A percentile compares a stretch with the other conserved stretches of the same genome.
These are phyloP conservation scores for Trypanosoma avium DNA, from an alignment of 208 protist genomes.

Conservation along the genomic window DNA sequence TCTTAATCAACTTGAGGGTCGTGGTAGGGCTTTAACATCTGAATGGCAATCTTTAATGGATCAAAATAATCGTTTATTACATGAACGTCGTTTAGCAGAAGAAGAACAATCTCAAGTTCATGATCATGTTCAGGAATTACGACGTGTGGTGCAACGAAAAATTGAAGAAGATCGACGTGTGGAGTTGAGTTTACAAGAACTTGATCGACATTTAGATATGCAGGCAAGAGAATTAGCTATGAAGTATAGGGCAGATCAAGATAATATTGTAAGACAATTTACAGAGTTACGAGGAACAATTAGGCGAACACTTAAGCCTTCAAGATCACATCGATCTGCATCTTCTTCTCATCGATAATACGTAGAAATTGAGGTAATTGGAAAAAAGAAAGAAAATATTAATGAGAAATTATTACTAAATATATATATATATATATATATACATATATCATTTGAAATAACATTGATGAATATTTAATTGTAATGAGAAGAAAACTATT, in stretches of 20 bases:
- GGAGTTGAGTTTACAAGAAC: conserved; percentile 62
- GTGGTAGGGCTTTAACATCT: conserved; percentile 20
- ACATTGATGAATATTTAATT: neutral
- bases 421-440: conserved; percentile 19
- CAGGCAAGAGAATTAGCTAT: conserved; percentile 82
- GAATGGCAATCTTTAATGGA: conserved; percentile 56
- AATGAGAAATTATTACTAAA: neutral
- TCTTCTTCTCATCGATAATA: neutral
- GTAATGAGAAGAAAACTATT: too few species aligned
- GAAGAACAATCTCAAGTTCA: conserved; percentile 58
- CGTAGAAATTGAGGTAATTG: conserved; percentile 2
- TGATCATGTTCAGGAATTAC: conserved; percentile 65
- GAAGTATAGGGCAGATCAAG: conserved; percentile 82
- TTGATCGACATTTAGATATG: conserved; percentile 72
- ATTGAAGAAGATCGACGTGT: conserved; percentile 69
- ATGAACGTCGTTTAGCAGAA: conserved; percentile 20
- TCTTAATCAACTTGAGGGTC: conserved; percentile 25
- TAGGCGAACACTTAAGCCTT: conserved; percentile 43
- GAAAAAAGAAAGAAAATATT: neutral
- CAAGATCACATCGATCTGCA: neutral
- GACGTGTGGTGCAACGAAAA: conserved; percentile 71
- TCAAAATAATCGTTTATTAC: conserved; percentile 46
- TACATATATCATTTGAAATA: neutral
- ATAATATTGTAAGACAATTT: conserved; percentile 73
- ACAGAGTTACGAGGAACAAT: conserved; percentile 61